phyloP scores from a whole-genome alignment of 805 yeast species.

The Saccharomycopsis oosterbeekiorum region DNA sequence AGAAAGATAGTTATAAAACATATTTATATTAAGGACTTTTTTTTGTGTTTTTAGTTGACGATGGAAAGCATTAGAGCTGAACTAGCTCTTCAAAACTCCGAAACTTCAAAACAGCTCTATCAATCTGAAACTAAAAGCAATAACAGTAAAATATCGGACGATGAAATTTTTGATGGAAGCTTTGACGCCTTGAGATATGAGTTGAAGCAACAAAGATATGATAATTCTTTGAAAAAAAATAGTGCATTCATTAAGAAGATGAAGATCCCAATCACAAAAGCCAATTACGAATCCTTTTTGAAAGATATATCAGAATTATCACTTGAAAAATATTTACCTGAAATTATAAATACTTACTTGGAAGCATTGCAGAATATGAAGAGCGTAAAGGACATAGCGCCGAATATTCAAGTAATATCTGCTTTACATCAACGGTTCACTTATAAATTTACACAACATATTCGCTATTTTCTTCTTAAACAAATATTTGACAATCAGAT shows the following conservation, averaged over 20 bases:
- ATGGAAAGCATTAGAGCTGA: background rate
- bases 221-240: slow-evolving; percentile 74
- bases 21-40: too few relatives aligned
- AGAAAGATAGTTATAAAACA: too few relatives aligned
- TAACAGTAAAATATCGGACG: background rate
- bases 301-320: slow-evolving; percentile 56
- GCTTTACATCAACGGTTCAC: slow-evolving; percentile 71
- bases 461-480: slow-evolving; percentile 29
- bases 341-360: slow-evolving; percentile 48
- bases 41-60: background rate
- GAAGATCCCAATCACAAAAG: slow-evolving; percentile 45
- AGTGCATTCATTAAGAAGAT: slow-evolving; percentile 69
- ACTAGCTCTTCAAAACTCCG: background rate
- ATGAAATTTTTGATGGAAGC: background rate
- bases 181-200: slow-evolving; percentile 16
- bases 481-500: background rate
- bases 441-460: slow-evolving; percentile 37
- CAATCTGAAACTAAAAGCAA: background rate
- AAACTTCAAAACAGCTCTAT: background rate
- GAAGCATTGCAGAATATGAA: slow-evolving; percentile 51
- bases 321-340: slow-evolving; percentile 66
- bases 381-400: slow-evolving; percentile 46
- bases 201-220: slow-evolving; percentile 28
- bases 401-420: slow-evolving; percentile 59
- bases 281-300: slow-evolving; percentile 33